These are phyloP conservation scores for Zarea fungicola DNA, from an alignment of 2,329 filamentous ascomycete species.

Conservation along the genomic window DNA sequence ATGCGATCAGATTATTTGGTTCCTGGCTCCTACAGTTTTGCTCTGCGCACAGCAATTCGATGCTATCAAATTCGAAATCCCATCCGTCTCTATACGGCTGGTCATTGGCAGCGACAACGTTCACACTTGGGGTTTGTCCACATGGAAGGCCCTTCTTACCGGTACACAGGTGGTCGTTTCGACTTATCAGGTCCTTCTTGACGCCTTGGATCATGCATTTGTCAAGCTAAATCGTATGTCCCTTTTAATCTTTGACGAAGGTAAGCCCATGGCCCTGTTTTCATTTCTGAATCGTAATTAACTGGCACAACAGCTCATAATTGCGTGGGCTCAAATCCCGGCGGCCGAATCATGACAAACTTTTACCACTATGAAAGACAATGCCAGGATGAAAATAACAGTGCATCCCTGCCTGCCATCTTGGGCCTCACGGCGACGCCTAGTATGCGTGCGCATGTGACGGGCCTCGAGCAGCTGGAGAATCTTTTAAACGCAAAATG, in stretches of 20 bases:
- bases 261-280: slow-evolving; percentile 31
- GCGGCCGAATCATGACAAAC: slow-evolving; percentile 65
- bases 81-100: slow-evolving; percentile 52
- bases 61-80: slow-evolving; percentile 56
- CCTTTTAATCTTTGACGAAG: slow-evolving; percentile 79
- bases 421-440: slow-evolving; percentile 80
- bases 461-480: slow-evolving; percentile 59
- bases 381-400: slow-evolving; percentile 14
- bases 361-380: slow-evolving; percentile 56
- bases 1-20: slow-evolving; percentile 59
- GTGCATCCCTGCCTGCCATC: slow-evolving; percentile 53
- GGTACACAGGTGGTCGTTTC: slow-evolving; percentile 70
- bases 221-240: slow-evolving; percentile 58
- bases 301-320: slow-evolving; percentile 59
- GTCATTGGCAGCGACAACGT: slow-evolving; percentile 65
- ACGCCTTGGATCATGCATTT: slow-evolving; percentile 72
- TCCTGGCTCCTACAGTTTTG: slow-evolving; percentile 63
- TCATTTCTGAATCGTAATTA: neutral
- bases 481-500: slow-evolving; percentile 63
- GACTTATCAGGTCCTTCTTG: slow-evolving; percentile 68
- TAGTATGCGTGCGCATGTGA: slow-evolving; percentile 53
- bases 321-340: slow-evolving; percentile 58
- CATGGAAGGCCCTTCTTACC: slow-evolving; percentile 63
- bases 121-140: slow-evolving; percentile 63
- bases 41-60: slow-evolving; percentile 62